Evolutionary conservation across 2,329 filamentous ascomycete genomes (phyloP), one percentile per base, ranked within the genome.

Genomic region (Tympanopsis confertula): DNA sequence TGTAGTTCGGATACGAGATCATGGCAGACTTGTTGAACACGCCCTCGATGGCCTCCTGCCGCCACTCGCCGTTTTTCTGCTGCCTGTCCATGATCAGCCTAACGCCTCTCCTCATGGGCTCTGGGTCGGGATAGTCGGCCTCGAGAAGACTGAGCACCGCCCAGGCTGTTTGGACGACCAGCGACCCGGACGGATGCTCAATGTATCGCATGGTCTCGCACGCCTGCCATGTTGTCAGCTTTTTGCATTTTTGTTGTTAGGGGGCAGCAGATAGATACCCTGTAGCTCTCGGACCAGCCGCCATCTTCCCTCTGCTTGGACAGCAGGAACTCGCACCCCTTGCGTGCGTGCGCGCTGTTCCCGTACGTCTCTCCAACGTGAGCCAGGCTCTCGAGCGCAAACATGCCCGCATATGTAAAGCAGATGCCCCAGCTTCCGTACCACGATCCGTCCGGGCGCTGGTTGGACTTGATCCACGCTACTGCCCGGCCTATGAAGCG

Each of bases 161-260:
- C 78, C 78, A 82, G 15, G 74, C 71, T 17, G 78, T 82, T 54
- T 82, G 74, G 35, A 80, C 76, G 4, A 83, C 74, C 52, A 82
- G 78, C 3, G 38, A 41, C 13, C 79, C 76, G 19, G 75, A 71
- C 12, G 68, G 62, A 44, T 94, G 86, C 49, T 89, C 82, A 24
- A 71, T 66, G 52, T 88, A 96, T 26, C 72, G 65, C 52, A 77
- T 79, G 13, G 69, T 77, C 56, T 94, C 86, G 49, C 86, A 94
- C 29, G 82, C 79, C 69, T 83, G 50, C 3, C 14, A 13, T 28
- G 22, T 47, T 32, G 46, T 28, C 36, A 29, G 19, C 1, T 13
- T 2, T 35, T 19, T 35, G 30, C 3, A 44, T 42, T 10, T 20
- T 3, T 24, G 17, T 41, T 19, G 10, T 42, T 45, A 26, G 48